Evolutionary conservation across 768 basidiomycete genomes (phyloP).

Genomic region (Pisolithus albus): DNA sequence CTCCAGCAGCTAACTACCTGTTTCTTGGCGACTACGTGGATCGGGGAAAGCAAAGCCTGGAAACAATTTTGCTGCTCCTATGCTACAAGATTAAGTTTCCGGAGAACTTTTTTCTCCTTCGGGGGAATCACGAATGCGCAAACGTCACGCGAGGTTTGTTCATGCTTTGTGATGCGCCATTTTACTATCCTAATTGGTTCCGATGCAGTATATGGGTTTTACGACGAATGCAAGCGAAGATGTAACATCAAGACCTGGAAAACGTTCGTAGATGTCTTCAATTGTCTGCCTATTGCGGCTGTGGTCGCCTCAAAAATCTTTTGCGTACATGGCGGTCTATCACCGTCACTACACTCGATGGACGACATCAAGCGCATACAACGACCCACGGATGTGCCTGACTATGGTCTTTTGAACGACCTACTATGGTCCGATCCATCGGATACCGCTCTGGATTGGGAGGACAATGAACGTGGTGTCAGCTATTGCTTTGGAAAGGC

Average conservation of each 20-base stretch:
- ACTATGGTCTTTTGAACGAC: conserved; percentile 96
- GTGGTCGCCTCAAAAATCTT: conserved; percentile 99
- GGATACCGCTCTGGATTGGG: conserved; percentile 97
- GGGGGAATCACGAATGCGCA: conserved; percentile 99
- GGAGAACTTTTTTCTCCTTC: conserved; percentile 96
- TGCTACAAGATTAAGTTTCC: conserved; percentile 99
- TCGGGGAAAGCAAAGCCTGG: conserved; percentile 95
- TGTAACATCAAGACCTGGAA: conserved; percentile 99
- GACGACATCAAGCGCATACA: conserved; percentile 98
- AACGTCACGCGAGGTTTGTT: conserved; percentile 93
- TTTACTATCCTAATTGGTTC: conserved; percentile 11
- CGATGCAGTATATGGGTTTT: conserved; percentile 89
- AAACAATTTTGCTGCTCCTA: conserved; percentile 91
- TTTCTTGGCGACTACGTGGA: conserved; percentile 99
- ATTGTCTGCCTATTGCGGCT: conserved; percentile 96
- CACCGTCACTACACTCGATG: conserved; percentile 90
- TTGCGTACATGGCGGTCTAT: conserved; percentile 95
- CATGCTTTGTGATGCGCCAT: conserved; percentile 6
- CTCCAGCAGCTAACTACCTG: conserved; percentile 93
- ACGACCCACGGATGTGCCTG: conserved; percentile 96
- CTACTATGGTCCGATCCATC: conserved; percentile 97
- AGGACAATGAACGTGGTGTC: conserved; percentile 98
- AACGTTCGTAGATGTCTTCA: conserved; percentile 99
- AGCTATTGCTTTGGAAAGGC: conserved; percentile 99
- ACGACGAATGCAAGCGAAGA: conserved; percentile 98